Base-by-base conservation (phyloP, 192 early-diverging fungal genomes). In the Coemansia sp. region DNA sequence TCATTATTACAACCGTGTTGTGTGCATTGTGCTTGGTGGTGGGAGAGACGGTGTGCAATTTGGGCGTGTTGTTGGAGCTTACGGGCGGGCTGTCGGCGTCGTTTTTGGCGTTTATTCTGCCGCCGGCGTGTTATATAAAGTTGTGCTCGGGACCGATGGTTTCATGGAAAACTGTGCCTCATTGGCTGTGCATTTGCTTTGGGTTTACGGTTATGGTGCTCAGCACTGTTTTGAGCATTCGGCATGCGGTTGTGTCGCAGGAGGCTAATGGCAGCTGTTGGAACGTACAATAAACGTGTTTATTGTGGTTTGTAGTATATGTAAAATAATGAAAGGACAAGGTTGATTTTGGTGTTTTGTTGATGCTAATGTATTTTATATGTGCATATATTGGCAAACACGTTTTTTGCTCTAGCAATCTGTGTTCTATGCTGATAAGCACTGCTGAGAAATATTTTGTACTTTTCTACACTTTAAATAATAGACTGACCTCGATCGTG, bases 61-160 rank as follows among this genome's bases (percentile, higher is more conserved):
- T 96, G 47, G 94, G 94, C 3, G 85, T 94, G 58, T 79, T 96
- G 12, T 75, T 96, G 21, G 94, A 96, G 72, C 64, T 96, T 21
- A 95, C 93, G 3, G 93, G 93, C 23, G 92, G 90, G 3, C 85
- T 94, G 78, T 92, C 94, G 1, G 93, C 93, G 0, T 92, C 93
- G 12, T 88, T 90, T 25, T 67, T 95, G 70, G 93, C 94, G 2
- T 96, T 89, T 75, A 93, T 96, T 48, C 58, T 96, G 47, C 94
- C 94, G 12, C 87, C 94, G 0, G 82, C 86, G 0, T 94, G 92
- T 57, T 94, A 89, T 68, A 73, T 94, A 32, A 86, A 87, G 56
- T 66, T 96, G 57, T 72, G 88, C 0, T 84, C 86, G 12, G 91
- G 89, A 0, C 67, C 86, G 0, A 43, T 82, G 8, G 78, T 77